A percentile compares a stretch with the other conserved stretches of the same genome.
Conservation (phyloP, 106 monocot genomes). For the Acorus gramineus region DNA sequence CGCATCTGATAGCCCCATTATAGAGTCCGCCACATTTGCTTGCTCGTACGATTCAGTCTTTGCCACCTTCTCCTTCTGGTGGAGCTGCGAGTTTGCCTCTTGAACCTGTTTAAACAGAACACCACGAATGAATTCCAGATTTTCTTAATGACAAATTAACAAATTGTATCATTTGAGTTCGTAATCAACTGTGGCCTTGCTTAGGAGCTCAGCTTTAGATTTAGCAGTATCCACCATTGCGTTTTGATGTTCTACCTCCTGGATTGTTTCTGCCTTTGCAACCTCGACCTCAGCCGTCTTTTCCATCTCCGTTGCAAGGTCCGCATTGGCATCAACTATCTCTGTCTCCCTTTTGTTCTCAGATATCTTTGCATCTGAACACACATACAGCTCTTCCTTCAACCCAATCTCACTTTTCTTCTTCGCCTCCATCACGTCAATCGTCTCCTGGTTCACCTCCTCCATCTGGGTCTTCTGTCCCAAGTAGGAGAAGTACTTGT, state of each 20-base stretch:
- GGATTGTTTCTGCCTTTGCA: slow-evolving; percentile 42
- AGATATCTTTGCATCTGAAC: slow-evolving; percentile 51
- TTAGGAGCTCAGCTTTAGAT: slow-evolving; percentile 15
- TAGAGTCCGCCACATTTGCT: not conserved
- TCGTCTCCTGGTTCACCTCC: slow-evolving; percentile 1
- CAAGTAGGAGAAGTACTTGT: slow-evolving; percentile 7
- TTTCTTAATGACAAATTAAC: too few relatives aligned
- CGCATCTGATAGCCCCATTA: too few relatives aligned
- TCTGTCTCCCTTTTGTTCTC: slow-evolving; percentile 1
- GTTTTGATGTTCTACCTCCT: slow-evolving; percentile 56
- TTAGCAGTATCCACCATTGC: not conserved
- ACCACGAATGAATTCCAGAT: too few relatives aligned
- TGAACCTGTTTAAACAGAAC: slow-evolving; percentile 2
- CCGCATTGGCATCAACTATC: slow-evolving; percentile 32
- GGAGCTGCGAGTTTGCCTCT: slow-evolving; percentile 9
- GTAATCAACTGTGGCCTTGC: too few relatives aligned
- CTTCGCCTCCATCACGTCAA: slow-evolving; percentile 1
- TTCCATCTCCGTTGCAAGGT: slow-evolving; percentile 22
- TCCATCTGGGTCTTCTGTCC: slow-evolving; percentile 2
- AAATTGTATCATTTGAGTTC: slow-evolving; percentile 41
- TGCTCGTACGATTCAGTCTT: slow-evolving; percentile 9
- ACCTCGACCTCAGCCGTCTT: slow-evolving; percentile 7
- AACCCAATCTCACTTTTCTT: not conserved
- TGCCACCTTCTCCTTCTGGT: slow-evolving; percentile 9
- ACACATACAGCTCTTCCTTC: slow-evolving; percentile 49